Evolutionary conservation across 2,329 filamentous ascomycete species (phyloP).

Genomic region (Talaromyces islandicus): DNA sequence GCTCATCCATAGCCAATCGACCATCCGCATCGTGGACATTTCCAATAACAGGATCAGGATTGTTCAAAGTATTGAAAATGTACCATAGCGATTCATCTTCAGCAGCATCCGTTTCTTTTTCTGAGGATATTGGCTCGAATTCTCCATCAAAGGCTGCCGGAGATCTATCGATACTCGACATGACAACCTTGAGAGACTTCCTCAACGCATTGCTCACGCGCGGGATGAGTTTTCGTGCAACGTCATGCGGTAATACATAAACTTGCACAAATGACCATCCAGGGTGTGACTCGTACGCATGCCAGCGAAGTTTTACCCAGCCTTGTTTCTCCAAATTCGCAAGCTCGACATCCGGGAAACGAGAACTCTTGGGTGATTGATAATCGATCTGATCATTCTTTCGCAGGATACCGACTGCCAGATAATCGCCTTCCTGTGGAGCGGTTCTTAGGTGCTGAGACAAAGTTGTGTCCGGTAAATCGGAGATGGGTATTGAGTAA

Average conservation of each 20-base stretch:
- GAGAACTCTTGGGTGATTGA: not conserved
- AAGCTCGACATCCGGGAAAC: conserved; percentile 19
- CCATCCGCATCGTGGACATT: conserved; percentile 26
- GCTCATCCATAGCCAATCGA: conserved; percentile 29
- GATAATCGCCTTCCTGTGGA: conserved; percentile 14
- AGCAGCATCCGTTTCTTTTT: conserved; percentile 12
- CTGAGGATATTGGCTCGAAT: conserved; percentile 7
- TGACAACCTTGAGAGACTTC: conserved; percentile 31
- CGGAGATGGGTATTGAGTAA: not conserved
- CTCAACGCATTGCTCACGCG: conserved; percentile 27
- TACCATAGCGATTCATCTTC: conserved; percentile 45
- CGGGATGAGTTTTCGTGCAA: conserved; percentile 26
- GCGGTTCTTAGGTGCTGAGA: conserved; percentile 7
- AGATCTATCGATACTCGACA: conserved; percentile 35
- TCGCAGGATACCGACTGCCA: conserved; percentile 27
- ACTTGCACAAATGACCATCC: conserved; percentile 24
- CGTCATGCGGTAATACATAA: conserved; percentile 37
- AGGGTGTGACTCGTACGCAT: conserved; percentile 12
- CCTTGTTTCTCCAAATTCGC: conserved; percentile 22
- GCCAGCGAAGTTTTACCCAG: conserved; percentile 29
- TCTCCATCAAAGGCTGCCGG: conserved; percentile 33
- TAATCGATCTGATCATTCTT: conserved; percentile 7
- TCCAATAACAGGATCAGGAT: conserved; percentile 30
- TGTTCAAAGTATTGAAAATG: conserved; percentile 44
- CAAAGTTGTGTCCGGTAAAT: not conserved